These are phyloP conservation scores for Hypoxylon sp. DNA, from an alignment of 2,329 filamentous ascomycete genomes.

Conservation along the genomic window DNA sequence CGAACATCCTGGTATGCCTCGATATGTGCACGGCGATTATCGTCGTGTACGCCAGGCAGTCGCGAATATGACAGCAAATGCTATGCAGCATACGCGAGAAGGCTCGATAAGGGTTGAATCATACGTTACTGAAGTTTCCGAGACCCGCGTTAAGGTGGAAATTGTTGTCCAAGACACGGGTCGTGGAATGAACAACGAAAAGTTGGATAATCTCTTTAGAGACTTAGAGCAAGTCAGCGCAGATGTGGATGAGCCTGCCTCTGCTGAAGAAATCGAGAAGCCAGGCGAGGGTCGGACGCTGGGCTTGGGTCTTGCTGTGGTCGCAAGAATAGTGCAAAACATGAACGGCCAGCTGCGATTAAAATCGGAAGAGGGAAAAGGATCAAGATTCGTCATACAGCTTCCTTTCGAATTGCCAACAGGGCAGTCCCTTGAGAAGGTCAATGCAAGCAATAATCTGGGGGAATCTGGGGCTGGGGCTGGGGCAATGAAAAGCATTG, in stretches of 20 bases:
- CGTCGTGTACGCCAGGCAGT: constrained; percentile 85
- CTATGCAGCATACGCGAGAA: constrained; percentile 79
- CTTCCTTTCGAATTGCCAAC: constrained; percentile 79
- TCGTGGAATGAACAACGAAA: constrained; percentile 72
- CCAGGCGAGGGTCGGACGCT: constrained; percentile 65
- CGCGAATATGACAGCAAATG: constrained; percentile 87
- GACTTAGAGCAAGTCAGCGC: constrained; percentile 72
- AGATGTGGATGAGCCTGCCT: constrained; percentile 57
- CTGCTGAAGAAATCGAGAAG: constrained; percentile 51
- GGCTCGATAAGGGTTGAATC: constrained; percentile 81
- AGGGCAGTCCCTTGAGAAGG: constrained; percentile 55
- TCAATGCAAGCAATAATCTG: constrained; percentile 35
- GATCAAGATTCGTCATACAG: constrained; percentile 85
- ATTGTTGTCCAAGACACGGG: constrained; percentile 84
- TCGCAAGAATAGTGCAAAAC: constrained; percentile 88
- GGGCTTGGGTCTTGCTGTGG: constrained; percentile 87
- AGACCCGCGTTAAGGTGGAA: constrained; percentile 76
- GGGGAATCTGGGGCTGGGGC: constrained; percentile 29
- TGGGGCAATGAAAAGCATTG: constrained; percentile 47
- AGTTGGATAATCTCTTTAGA: constrained; percentile 69
- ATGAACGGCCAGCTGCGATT: constrained; percentile 90
- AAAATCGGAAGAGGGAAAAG: constrained; percentile 86
- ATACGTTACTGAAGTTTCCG: constrained; percentile 70
- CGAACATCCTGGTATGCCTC: constrained; percentile 78
- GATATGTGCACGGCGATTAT: constrained; percentile 82